phyloP scores from a whole-genome alignment of 2,329 filamentous ascomycete species.

The Colletotrichum costaricense region DNA sequence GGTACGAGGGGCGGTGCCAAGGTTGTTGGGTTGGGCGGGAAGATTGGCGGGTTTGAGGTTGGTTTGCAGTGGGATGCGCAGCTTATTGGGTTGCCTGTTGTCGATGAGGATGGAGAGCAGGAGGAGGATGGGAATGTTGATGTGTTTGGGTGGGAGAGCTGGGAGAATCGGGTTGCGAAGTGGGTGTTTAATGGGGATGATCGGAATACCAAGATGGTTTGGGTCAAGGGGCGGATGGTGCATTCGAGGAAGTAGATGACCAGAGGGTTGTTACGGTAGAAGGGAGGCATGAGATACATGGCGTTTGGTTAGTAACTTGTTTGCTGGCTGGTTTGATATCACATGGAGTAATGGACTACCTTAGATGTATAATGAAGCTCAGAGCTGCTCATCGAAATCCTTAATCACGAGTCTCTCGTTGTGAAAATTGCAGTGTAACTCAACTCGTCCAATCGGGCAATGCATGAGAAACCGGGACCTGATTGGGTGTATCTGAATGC shows the following conservation, averaged over 20 bases:
- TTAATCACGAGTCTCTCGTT: neutral
- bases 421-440: neutral
- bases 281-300: neutral
- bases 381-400: neutral
- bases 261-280: neutral
- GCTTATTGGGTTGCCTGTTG: conserved; percentile 73
- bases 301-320: neutral
- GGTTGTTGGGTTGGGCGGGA: conserved; percentile 78
- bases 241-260: conserved; percentile 62
- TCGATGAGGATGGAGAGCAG: conserved; percentile 55
- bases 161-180: conserved; percentile 88
- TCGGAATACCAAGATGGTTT: conserved; percentile 87
- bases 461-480: neutral
- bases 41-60: conserved; percentile 83
- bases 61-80: conserved; percentile 95
- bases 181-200: conserved; percentile 97
- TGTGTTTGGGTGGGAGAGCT: conserved; percentile 91
- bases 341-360: neutral
- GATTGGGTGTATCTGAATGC: neutral
- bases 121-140: conserved; percentile 76
- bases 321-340: neutral
- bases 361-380: neutral
- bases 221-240: conserved; percentile 87
- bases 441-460: neutral
- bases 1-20: conserved; percentile 89